Evolutionary conservation across 2,329 filamentous ascomycete genomes (phyloP), one percentile per base, ranked within the genome.

Genomic region (Pestalotiopsis sp.): DNA sequence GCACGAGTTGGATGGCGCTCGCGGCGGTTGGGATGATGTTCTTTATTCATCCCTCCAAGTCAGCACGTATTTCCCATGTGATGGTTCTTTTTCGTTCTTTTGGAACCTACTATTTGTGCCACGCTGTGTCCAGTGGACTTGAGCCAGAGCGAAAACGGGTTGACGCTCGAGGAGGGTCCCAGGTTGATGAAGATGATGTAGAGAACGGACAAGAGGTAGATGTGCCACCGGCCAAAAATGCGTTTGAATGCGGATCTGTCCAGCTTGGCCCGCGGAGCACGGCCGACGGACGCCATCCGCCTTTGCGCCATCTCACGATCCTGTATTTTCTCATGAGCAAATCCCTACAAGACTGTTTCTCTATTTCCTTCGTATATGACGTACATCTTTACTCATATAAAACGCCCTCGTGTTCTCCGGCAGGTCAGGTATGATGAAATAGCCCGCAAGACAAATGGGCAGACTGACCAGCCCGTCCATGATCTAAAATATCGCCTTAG

Each of bases 381-480:
- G 31, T 20, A 60, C 64, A 27, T 64, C 67, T 52, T 73, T 69
- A 12, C 56, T 72, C 41, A 74, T 66, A 45, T 74, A 74, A 31
- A 73, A 74, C 3, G 73, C 73, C 41, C 68, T 70, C 7, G 73
- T 73, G 45, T 73, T 73, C 38, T 74, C 73, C 2, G 73, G 73
- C 14, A 74, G 68, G 57, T 74, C 73, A 3, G 73, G 73, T 6
- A 74, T 57, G 17, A 81, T 69, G 64, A 88, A 75, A 73, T 83
- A 89, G 0, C 87, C 87, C 4, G 85, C 82, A 1, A 89, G 68
- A 1, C 85, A 85, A 14, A 89, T 83, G 0, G 87, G 87, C 3
- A 89, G 79, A 2, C 85, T 87, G 71, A 89, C 88, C 52, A 87
- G 78, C 0, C 85, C 85, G 71, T 89, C 86, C 57, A 89, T 85